Evolutionary conservation across 2,329 filamentous ascomycete species (phyloP), one percentile per base, ranked within the genome.

Genomic region (Ophidiomyces ophidiicola): DNA sequence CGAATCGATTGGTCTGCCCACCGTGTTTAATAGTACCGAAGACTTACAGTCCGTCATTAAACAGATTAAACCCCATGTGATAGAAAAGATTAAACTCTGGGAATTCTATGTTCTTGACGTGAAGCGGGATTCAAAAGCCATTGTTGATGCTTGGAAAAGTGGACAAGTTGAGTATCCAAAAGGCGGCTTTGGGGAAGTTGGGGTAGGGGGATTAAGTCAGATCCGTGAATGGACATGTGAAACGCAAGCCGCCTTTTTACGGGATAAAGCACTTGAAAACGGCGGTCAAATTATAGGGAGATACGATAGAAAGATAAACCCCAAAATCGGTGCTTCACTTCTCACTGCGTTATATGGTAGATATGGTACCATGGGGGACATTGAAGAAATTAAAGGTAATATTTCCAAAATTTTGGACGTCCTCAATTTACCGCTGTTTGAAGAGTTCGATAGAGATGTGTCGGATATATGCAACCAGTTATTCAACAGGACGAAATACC

Each of bases 401-500:
- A 49, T 82, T 46, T 61, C 63, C 2, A 65, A 73, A 39, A 70
- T 94, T 26, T 62, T 96, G 10, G 80, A 96, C 50, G 80, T 85
- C 35, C 66, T 90, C 50, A 98, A 98, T 53, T 68, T 94, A 23
- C 74, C 80, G 2, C 82, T 88, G 53, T 98, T 98, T 65, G 74
- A 80, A 47, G 90, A 98, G 60, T 98, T 93, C 57, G 86, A 98
- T 55, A 67, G 65, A 14, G 90, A 98, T 56, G 69, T 82, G 7
- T 74, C 74, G 18, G 82, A 82, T 47, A 90, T 94, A 48, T 71
- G 94, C 41, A 79, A 94, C 46, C 88, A 98, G 60, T 66, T 96
- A 18, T 93, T 81, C 67, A 93, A 94, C 57, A 80, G 92, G 45
- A 83, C 87, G 65, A 94, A 94, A 60, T 98, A 98, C 63, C 75